Evolutionary conservation across 495 filamentous ascomycete species (phyloP).

Genomic region (Rhypophila decipiens): DNA sequence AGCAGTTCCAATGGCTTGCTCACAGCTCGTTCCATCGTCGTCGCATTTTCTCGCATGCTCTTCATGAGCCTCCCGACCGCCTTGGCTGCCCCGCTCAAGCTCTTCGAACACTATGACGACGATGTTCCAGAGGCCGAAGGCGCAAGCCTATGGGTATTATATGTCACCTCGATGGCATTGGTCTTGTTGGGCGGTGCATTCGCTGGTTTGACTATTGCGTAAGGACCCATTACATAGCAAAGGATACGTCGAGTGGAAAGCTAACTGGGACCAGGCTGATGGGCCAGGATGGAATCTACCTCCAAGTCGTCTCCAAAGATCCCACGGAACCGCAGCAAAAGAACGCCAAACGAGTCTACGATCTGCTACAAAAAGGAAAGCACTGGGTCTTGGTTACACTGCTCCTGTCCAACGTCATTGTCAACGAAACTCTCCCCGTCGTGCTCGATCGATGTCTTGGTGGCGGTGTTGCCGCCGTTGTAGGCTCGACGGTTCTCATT

Average conservation of each 20-base stretch:
- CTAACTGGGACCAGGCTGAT: slow-evolving; percentile 48
- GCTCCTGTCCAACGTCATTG: slow-evolving; percentile 92
- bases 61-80: slow-evolving; percentile 31
- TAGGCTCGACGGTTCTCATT: slow-evolving; percentile 88
- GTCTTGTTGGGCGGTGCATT: slow-evolving; percentile 91
- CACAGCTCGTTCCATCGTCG: slow-evolving; percentile 28
- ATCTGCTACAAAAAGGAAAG: slow-evolving; percentile 79
- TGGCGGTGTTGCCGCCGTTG: slow-evolving; percentile 88
- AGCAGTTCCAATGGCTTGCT: slow-evolving; percentile 26
- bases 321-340: slow-evolving; percentile 64
- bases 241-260: too few species aligned
- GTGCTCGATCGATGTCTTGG: slow-evolving; percentile 90
- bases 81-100: slow-evolving; percentile 23
- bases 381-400: slow-evolving; percentile 99
- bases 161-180: slow-evolving; percentile 44
- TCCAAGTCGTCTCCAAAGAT: slow-evolving; percentile 89
- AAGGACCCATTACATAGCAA: slow-evolving; percentile 23
- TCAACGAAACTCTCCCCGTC: slow-evolving; percentile 94
- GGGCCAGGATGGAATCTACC: slow-evolving; percentile 92
- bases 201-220: slow-evolving; percentile 91
- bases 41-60: slow-evolving; percentile 33
- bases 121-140: slow-evolving; percentile 33
- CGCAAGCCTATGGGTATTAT: slow-evolving; percentile 39
- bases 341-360: slow-evolving; percentile 74
- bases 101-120: slow-evolving; percentile 18